Percentiles rank a stretch among this genome's conserved stretches.
Conservation (phyloP, 352 stramenopile genomes). For the Pythium diclinum region DNA sequence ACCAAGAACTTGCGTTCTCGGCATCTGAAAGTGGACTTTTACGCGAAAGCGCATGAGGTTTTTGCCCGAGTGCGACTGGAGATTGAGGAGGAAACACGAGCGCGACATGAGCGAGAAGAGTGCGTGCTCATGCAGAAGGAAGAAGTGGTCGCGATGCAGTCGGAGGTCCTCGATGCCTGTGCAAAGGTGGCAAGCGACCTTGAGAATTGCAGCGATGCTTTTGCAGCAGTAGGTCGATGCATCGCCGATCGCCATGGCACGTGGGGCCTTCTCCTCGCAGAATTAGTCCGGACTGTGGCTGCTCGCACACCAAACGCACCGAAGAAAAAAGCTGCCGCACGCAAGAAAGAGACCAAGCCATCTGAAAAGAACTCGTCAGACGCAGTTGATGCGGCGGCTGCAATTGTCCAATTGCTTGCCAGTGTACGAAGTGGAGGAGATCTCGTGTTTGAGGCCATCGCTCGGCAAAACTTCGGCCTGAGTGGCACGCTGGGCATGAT, state of each 20-base stretch:
- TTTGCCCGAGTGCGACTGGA: constrained; percentile 24
- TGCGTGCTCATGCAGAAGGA: constrained; percentile 17
- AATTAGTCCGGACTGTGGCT: constrained; percentile 3
- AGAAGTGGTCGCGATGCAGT: constrained; percentile 9
- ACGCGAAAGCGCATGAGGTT: constrained; percentile 14
- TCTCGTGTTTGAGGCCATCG: neutral
- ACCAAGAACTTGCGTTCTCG: neutral
- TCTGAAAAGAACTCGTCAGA: neutral
- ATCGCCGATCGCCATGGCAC: constrained; percentile 2
- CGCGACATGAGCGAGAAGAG: constrained; percentile 19
- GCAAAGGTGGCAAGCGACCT: constrained; percentile 4
- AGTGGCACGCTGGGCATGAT: constrained; percentile 7
- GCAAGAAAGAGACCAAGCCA: constrained; percentile 6
- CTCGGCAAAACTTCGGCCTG: constrained; percentile 8
- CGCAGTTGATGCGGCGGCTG: neutral
- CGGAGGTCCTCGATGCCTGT: neutral
- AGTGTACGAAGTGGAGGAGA: neutral
- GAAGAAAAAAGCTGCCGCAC: constrained; percentile 9
- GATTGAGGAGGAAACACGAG: constrained; percentile 14
- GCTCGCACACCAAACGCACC: neutral
- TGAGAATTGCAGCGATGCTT: neutral
- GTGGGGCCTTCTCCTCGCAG: constrained; percentile 1
- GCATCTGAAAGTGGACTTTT: constrained; percentile 25
- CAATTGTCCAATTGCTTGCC: neutral
- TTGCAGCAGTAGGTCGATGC: neutral